Conservation (phyloP, 192 early-diverging fungal genomes). For the Coemansia sp. region DNA sequence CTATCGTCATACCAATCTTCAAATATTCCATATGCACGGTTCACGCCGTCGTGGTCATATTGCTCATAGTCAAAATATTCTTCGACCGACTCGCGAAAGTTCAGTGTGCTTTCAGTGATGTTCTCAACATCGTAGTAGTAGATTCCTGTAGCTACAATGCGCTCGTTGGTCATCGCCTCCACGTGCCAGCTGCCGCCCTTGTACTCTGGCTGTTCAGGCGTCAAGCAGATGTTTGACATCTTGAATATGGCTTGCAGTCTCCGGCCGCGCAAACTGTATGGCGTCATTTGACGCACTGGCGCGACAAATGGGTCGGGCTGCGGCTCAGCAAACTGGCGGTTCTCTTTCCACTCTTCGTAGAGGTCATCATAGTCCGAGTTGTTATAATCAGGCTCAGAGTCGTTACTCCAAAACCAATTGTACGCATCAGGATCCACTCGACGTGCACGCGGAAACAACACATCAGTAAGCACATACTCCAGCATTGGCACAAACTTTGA, state of each 20-base stretch:
- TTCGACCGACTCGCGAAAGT: constrained; percentile 52
- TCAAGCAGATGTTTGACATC: constrained; percentile 66
- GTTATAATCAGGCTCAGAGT: constrained; percentile 14
- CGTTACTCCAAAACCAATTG: constrained; percentile 22
- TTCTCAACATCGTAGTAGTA: constrained; percentile 72
- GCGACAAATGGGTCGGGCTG: constrained; percentile 43
- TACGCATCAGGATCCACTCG: constrained; percentile 18
- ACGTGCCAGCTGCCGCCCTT: constrained; percentile 68
- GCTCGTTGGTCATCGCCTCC: constrained; percentile 70
- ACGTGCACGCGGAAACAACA: constrained; percentile 8
- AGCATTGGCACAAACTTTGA: no score
- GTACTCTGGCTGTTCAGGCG: constrained; percentile 63
- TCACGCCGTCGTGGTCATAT: constrained; percentile 13
- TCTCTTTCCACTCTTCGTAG: constrained; percentile 24
- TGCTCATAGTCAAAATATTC: constrained; percentile 16
- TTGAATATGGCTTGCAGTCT: constrained; percentile 68
- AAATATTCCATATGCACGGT: constrained; percentile 44
- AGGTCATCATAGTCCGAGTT: constrained; percentile 20
- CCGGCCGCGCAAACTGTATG: constrained; percentile 38
- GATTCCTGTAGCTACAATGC: constrained; percentile 71
- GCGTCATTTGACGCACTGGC: constrained; percentile 23
- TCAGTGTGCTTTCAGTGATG: constrained; percentile 60
- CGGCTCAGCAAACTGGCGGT: constrained; percentile 21
- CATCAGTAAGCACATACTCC: constrained; percentile 54
- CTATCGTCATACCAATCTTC: not conserved